Conservation (phyloP, 2,329 filamentous ascomycete genomes). For the Cladophialophora bantiana region DNA sequence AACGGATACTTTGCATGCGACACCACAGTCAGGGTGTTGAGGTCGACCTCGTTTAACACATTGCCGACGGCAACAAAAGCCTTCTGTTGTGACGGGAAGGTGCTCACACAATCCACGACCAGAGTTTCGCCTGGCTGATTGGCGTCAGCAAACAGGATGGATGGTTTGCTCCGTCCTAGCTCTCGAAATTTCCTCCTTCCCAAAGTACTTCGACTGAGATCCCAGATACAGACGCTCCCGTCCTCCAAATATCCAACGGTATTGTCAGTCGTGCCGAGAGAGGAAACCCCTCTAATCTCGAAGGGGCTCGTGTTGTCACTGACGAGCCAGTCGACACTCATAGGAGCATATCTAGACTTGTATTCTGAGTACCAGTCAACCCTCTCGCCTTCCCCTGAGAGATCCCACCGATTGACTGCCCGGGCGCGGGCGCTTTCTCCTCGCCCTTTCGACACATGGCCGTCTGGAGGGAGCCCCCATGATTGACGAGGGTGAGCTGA, state of each 20-base stretch:
- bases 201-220: slow-evolving; percentile 64
- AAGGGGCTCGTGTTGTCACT: slow-evolving; percentile 53
- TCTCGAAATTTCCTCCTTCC: slow-evolving; percentile 66
- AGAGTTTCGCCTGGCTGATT: slow-evolving; percentile 51
- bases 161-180: slow-evolving; percentile 68
- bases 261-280: slow-evolving; percentile 50
- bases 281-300: slow-evolving; percentile 44
- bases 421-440: slow-evolving; percentile 56
- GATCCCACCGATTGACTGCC: slow-evolving; percentile 82
- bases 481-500: slow-evolving; percentile 23
- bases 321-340: slow-evolving; percentile 78
- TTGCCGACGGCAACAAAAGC: slow-evolving; percentile 84
- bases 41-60: slow-evolving; percentile 80
- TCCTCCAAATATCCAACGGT: slow-evolving; percentile 74
- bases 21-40: slow-evolving; percentile 73
- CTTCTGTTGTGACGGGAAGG: slow-evolving; percentile 70
- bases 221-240: slow-evolving; percentile 87
- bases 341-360: slow-evolving; percentile 77
- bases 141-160: slow-evolving; percentile 65
- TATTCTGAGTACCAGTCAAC: slow-evolving; percentile 90
- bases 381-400: slow-evolving; percentile 72
- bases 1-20: slow-evolving; percentile 77
- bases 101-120: slow-evolving; percentile 81
- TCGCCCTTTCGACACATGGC: slow-evolving; percentile 36
- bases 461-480: neutral